Evolutionary conservation across 1,284 basidiomycete species (phyloP).

Genomic region (Hemileia vastatrix): DNA sequence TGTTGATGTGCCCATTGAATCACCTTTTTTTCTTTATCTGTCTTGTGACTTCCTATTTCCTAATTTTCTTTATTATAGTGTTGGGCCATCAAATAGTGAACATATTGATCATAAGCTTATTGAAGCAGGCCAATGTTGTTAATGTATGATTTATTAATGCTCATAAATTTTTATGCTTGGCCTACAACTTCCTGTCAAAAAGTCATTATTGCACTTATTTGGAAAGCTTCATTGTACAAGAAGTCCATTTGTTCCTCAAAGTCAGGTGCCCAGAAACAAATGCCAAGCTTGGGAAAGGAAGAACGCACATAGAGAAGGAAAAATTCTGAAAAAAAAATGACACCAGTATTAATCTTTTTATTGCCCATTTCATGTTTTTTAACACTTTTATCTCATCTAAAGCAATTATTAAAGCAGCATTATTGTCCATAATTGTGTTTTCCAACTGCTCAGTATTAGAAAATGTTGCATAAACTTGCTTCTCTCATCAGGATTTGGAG

Average conservation of each 20-base stretch:
- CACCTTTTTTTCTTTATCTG: neutral
- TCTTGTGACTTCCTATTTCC: neutral
- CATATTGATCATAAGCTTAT: too few relatives aligned
- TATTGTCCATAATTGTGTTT: neutral
- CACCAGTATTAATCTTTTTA: neutral
- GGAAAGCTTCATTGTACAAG: too few relatives aligned
- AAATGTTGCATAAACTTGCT: neutral
- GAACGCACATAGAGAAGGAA: neutral
- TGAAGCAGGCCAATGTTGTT: too few relatives aligned
- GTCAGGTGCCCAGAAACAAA: too few relatives aligned
- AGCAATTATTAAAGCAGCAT: too few relatives aligned
- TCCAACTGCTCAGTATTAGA: neutral
- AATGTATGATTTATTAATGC: too few relatives aligned
- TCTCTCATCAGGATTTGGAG: neutral
- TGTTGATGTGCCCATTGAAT: neutral
- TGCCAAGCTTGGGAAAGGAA: neutral
- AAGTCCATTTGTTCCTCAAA: too few relatives aligned
- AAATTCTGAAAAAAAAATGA: neutral
- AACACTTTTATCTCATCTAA: neutral
- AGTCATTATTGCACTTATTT: too few relatives aligned
- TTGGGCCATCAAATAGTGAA: too few relatives aligned
- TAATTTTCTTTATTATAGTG: neutral
- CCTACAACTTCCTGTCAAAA: too few relatives aligned
- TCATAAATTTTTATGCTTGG: too few relatives aligned
- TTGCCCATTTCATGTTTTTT: neutral